Base-by-base conservation (phyloP, 306 rosid genomes). In the Vicia villosa region DNA sequence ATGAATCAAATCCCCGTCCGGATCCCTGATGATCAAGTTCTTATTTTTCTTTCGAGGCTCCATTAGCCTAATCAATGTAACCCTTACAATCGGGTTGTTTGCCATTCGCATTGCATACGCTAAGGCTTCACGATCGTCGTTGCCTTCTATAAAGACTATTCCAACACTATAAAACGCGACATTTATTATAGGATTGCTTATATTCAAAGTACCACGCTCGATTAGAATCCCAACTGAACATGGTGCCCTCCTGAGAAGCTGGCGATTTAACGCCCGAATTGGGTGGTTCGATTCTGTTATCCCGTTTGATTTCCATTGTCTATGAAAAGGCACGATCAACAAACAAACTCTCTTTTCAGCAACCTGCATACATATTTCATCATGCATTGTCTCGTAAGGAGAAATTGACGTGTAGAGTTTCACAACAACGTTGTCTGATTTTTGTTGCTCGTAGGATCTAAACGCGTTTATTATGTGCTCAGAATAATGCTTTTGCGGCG, bases 71-170 rank as follows among this genome's bases (percentile, higher is more conserved):
- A 85, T 12, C 0, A 86, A 75, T 0, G 89, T 78, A 16, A 85
- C 26, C 37, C 78, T 41, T 0, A 85, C 85, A 3, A 60, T 70
- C 0, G 78, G 83, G 15, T 74, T 70, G 6, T 66, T 74, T 0
- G 77, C 86, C 89, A 87, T 87, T 7, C 86, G 81, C 79, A 62
- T 76, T 6, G 86, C 80, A 13, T 70, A 82, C 0, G 81, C 68
- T 14, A 84, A 74, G 0, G 96, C 89, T 65, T 87, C 96, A 0
- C 96, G 86, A 13, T 89, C 92, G n/a, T 87, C 92, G 0, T 83
- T 11, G 0, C 96, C 96, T 22, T 74, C 87, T 0, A 89, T 36
- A 10, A 87, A 89, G 1, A 87, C 1, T 16, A 82, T 24, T 1
- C 83, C 87, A 36, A 87, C 66, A 3, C 54, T 81, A 24, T 80